Evolutionary conservation across 108 stramenopile genomes (phyloP).

Genomic region (Skeletonema tropicum): DNA sequence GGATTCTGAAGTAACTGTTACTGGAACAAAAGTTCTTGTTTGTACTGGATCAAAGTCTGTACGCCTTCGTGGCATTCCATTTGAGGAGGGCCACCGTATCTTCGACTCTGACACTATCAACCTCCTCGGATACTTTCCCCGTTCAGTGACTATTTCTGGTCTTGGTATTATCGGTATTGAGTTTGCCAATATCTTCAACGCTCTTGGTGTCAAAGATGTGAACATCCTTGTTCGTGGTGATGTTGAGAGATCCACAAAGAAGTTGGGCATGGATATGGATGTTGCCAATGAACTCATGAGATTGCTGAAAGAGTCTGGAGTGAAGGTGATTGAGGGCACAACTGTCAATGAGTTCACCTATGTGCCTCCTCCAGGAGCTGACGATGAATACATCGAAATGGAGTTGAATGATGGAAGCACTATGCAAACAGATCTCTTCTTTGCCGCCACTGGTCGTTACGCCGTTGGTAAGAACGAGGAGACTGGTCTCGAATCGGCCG

Average conservation of each 20-base stretch:
- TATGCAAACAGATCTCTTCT: slow-evolving; percentile 26
- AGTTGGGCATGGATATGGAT: slow-evolving; percentile 41
- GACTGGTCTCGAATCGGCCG: slow-evolving; percentile 23
- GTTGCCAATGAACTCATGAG: slow-evolving; percentile 25
- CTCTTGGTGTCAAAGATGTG: slow-evolving; percentile 23
- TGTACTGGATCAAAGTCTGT: slow-evolving; percentile 26
- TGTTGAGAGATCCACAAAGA: slow-evolving; percentile 13
- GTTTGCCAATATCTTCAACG: slow-evolving; percentile 35
- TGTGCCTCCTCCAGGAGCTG: slow-evolving; percentile 9
- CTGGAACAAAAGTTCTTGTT: slow-evolving; percentile 25
- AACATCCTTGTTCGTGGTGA: slow-evolving; percentile 30
- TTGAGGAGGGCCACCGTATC: slow-evolving; percentile 28
- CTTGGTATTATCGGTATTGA: slow-evolving; percentile 40
- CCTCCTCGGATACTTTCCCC: slow-evolving; percentile 28
- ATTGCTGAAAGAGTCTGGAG: slow-evolving; percentile 14
- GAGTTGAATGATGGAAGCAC: slow-evolving; percentile 27
- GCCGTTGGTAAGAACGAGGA: slow-evolving; percentile 18
- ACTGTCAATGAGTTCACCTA: slow-evolving; percentile 12
- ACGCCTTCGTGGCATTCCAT: slow-evolving; percentile 28
- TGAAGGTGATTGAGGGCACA: slow-evolving; percentile 16
- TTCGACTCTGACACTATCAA: slow-evolving; percentile 40
- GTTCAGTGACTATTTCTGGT: slow-evolving; percentile 29
- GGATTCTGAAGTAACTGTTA: slow-evolving; percentile 2
- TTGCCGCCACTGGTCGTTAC: slow-evolving; percentile 29
- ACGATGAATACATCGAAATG: slow-evolving; percentile 19